Evolutionary conservation across 225 moss, liverwort and hornwort genomes (phyloP).

Genomic region (Sphagnum tenellum): DNA sequence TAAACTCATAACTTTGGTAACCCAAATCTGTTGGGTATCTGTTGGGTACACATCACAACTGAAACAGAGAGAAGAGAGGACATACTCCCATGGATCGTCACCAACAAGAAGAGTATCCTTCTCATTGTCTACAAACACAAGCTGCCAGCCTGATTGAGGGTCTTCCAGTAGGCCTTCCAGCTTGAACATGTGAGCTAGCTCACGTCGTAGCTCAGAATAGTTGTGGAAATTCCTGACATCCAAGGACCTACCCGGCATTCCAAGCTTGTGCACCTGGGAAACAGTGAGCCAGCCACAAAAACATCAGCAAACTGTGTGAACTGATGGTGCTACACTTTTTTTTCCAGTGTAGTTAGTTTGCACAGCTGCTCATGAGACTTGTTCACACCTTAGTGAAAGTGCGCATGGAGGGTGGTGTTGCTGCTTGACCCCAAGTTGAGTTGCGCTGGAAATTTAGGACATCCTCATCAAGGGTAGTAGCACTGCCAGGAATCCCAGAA

Average conservation of each 20-base stretch:
- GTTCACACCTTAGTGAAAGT: conserved; percentile 82
- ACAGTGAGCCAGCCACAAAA: conserved; percentile 1
- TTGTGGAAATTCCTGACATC: conserved; percentile 57
- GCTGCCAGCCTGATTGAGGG: conserved; percentile 62
- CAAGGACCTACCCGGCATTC: conserved; percentile 59
- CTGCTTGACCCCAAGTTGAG: conserved; percentile 38
- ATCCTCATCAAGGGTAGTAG: conserved; percentile 44
- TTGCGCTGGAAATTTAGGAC: conserved; percentile 48
- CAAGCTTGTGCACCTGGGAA: conserved; percentile 63
- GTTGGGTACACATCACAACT: no score
- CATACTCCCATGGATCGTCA: conserved; percentile 85
- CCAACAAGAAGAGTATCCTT: conserved; percentile 69
- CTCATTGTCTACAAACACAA: conserved; percentile 70
- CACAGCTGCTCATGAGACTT: background rate
- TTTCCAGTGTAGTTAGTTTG: no score
- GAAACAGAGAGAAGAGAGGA: background rate
- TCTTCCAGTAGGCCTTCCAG: conserved; percentile 75
- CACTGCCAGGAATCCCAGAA: no score
- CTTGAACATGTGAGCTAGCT: conserved; percentile 55
- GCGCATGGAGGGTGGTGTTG: conserved; percentile 50
- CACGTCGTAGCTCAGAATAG: conserved; percentile 47
- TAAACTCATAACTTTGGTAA: no score
- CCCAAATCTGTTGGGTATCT: no score
- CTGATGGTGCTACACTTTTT: no score
- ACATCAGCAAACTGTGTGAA: background rate